Evolutionary conservation across 2,329 filamentous ascomycete genomes (phyloP).

Genomic region (Geosmithia flava): DNA sequence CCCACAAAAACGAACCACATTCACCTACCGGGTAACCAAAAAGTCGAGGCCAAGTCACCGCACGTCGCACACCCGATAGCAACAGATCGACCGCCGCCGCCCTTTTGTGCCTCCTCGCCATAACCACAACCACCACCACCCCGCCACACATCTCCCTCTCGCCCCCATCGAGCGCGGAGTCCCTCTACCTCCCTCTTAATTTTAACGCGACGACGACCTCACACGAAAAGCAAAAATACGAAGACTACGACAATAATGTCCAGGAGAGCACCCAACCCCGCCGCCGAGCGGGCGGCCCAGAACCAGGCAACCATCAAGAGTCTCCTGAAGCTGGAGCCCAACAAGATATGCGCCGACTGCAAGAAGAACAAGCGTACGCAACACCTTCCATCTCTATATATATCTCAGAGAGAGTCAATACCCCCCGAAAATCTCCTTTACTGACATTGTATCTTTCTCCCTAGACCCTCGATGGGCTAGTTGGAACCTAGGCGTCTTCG

Average conservation of each 20-base stretch:
- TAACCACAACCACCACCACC: not conserved
- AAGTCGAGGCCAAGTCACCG: too few species aligned
- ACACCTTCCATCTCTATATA: not conserved
- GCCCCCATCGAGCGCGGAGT: not conserved
- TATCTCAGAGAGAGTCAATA: not conserved
- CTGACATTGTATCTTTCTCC: slow-evolving; percentile 3
- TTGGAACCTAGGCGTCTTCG: slow-evolving; percentile 95
- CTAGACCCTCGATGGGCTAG: slow-evolving; percentile 95
- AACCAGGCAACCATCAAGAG: slow-evolving; percentile 92
- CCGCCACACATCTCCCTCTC: not conserved
- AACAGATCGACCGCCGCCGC: too few species aligned
- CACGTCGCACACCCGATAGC: too few species aligned
- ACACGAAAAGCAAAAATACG: not conserved
- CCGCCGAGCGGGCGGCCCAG: slow-evolving; percentile 78
- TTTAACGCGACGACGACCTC: not conserved
- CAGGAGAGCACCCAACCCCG: slow-evolving; percentile 62
- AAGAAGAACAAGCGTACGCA: slow-evolving; percentile 92
- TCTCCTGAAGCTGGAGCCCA: slow-evolving; percentile 84
- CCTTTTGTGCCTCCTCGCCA: not conserved
- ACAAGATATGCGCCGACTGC: slow-evolving; percentile 97
- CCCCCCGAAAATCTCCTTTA: not conserved
- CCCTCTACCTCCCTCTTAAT: not conserved
- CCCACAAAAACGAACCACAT: too few species aligned
- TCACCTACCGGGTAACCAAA: too few species aligned
- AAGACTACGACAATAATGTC: slow-evolving; percentile 38